Evolutionary conservation across 257 asterid species (phyloP).

Genomic region (Forsythia suspensa): DNA sequence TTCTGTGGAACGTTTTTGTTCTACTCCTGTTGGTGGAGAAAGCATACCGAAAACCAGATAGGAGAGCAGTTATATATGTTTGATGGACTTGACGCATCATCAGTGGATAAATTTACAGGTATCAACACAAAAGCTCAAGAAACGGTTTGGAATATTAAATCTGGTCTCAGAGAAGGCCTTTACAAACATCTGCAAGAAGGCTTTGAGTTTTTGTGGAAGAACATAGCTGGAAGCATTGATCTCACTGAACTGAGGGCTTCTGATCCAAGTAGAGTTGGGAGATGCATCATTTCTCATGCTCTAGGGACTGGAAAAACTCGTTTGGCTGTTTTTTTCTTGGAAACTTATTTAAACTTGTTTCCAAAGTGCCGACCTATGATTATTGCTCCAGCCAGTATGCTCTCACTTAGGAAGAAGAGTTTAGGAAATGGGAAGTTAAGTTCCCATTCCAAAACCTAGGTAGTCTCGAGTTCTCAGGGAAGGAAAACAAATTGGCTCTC

Average conservation of each 20-base stretch:
- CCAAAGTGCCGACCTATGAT: constrained; percentile 48
- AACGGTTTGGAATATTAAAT: constrained; percentile 58
- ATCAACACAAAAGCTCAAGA: constrained; percentile 12
- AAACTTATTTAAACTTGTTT: constrained; percentile 40
- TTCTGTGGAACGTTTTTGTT: too few species aligned
- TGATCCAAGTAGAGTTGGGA: constrained; percentile 38
- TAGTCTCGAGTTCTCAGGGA: too few species aligned
- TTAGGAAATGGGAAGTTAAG: constrained; percentile 44
- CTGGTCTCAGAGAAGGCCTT: constrained; percentile 38
- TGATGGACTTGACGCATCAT: constrained; percentile 19
- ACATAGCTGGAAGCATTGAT: constrained; percentile 50
- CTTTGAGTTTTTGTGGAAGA: constrained; percentile 62
- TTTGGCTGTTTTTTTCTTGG: constrained; percentile 49
- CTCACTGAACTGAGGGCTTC: constrained; percentile 34
- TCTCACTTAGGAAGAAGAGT: constrained; percentile 67
- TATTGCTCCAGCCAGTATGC: constrained; percentile 62
- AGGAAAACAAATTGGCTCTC: too few species aligned
- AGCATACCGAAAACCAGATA: neutral
- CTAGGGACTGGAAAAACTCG: constrained; percentile 76
- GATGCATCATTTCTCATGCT: constrained; percentile 78
- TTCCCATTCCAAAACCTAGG: too few species aligned
- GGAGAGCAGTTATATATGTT: constrained; percentile 12
- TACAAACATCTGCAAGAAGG: constrained; percentile 65
- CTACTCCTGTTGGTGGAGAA: too few species aligned
- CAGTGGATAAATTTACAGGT: constrained; percentile 3